Evolutionary conservation across 805 yeast species (phyloP), one percentile per base, ranked within the genome.

Genomic region (Wickerhamomyces sydowiorum): DNA sequence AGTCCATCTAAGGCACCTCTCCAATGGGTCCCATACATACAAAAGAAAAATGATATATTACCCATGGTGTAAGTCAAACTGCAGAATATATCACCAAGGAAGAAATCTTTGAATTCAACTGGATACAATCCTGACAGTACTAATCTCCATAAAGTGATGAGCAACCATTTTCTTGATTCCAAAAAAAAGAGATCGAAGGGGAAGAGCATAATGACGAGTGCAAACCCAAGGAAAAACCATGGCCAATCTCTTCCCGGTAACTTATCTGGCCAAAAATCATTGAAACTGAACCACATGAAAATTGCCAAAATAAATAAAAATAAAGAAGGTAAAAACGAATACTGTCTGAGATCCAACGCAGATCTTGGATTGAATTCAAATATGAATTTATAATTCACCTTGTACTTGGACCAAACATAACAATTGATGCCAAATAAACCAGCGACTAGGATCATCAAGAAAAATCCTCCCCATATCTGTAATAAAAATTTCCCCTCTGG

Each of bases 401-500:
- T 85, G 62, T 67, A 82, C 36, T 64, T 60, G 21, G 80, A 72
- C 91, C 96, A 93, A 3, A 82, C 77, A 42, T 69, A 63, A 56
- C 95, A 79, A 57, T 86, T 80, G 35, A 85, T 43, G 13, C 82
- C 80, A 57, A 90, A 81, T 2, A 87, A 64, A 20, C 81, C 51
- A 6, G 79, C 64, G 54, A 83, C 73, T n/a, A 90, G 49, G 25
- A 73, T 66, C 5, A 82, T 59, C 44, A 89, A 54, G 50, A 88
- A 75, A 60, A 88, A 89, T 1, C 98, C 98, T 8, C 83, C 97
- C 96, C 96, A 93, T 3, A 93, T 71, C 53, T 95, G 98, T 32
- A 91, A 61, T 42, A 91, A 55, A 44, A 65, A 81, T 35, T 61
- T 65, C 0, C 82, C 85, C 46, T 82, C 84, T 0, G 78, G 76